Conservation (phyloP, 2,329 filamentous ascomycete species). For the Neophaeococcomyces aloes region DNA sequence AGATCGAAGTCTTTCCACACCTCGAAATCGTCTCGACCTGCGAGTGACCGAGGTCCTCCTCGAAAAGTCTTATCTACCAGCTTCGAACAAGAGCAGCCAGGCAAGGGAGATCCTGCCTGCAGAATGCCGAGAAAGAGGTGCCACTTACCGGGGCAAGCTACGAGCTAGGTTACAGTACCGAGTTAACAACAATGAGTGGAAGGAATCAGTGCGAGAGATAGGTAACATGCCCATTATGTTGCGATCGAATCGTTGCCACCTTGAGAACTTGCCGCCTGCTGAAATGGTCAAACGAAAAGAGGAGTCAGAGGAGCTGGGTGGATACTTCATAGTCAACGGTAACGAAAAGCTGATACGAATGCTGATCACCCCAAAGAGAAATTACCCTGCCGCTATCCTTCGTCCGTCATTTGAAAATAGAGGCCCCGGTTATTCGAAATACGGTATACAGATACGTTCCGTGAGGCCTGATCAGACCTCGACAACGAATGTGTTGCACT, state of each 20-base stretch:
- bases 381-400: constrained; percentile 90
- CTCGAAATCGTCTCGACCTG: constrained; percentile 61
- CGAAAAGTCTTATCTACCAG: constrained; percentile 68
- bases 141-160: constrained; percentile 79
- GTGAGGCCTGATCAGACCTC: constrained; percentile 96
- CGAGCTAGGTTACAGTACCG: constrained; percentile 72
- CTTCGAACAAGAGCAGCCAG: constrained; percentile 67
- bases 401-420: constrained; percentile 82
- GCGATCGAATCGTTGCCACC: constrained; percentile 82
- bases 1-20: constrained; percentile 25
- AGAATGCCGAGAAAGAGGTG: constrained; percentile 89
- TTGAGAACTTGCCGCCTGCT: constrained; percentile 73
- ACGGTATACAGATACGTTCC: constrained; percentile 80
- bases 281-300: constrained; percentile 79
- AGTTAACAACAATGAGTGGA: constrained; percentile 76
- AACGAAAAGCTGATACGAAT: constrained; percentile 95
- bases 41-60: constrained; percentile 72
- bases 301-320: constrained; percentile 89
- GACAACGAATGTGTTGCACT: constrained; percentile 94
- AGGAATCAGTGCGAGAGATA: constrained; percentile 72
- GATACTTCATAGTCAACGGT: constrained; percentile 95
- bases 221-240: constrained; percentile 90
- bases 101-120: constrained; percentile 81
- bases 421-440: constrained; percentile 77
- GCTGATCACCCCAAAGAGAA: constrained; percentile 78